Percentiles rank a stretch among this genome's conserved stretches.
These are phyloP conservation scores for Thielaviopsis ethacetica DNA, from an alignment of 2,329 filamentous ascomycete species.

Conservation along the genomic window DNA sequence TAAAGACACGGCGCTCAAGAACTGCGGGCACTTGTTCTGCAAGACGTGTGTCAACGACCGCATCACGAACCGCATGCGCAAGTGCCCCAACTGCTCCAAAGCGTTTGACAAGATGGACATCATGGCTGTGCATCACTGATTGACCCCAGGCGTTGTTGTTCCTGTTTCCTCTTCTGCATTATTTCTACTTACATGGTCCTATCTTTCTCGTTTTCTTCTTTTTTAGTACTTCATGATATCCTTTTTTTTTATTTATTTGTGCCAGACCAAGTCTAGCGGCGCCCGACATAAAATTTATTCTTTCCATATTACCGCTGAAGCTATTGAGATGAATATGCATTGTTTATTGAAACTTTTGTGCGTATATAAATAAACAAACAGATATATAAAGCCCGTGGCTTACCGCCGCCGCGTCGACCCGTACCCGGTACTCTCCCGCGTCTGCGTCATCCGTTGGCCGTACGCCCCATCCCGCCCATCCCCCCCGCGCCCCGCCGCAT, in stretches of 20 bases:
- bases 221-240: slow-evolving; percentile 2
- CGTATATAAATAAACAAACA: not conserved
- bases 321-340: no score
- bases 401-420: slow-evolving; percentile 49
- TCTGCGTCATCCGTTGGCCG: slow-evolving; percentile 3
- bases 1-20: slow-evolving; percentile 86
- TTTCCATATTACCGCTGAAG: not conserved
- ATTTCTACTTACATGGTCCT: not conserved
- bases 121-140: slow-evolving; percentile 49
- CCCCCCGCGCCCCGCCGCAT: slow-evolving; percentile 39
- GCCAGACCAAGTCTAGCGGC: no score
- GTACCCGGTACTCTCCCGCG: slow-evolving; percentile 50
- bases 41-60: slow-evolving; percentile 78
- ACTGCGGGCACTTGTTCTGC: slow-evolving; percentile 92
- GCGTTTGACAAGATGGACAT: slow-evolving; percentile 83
- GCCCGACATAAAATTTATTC: not conserved
- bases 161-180: not conserved
- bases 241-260: not conserved
- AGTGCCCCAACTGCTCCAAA: slow-evolving; percentile 87
- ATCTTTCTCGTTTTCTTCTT: not conserved
- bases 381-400: not conserved
- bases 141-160: not conserved
- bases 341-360: no score
- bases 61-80: slow-evolving; percentile 75
- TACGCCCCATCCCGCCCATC: slow-evolving; percentile 16